A percentile compares a stretch with the other conserved stretches of the same genome.
These are phyloP conservation scores for Eragrostis nindensis DNA, from an alignment of 176 grass and related monocot genomes.

Conservation along the genomic window DNA sequence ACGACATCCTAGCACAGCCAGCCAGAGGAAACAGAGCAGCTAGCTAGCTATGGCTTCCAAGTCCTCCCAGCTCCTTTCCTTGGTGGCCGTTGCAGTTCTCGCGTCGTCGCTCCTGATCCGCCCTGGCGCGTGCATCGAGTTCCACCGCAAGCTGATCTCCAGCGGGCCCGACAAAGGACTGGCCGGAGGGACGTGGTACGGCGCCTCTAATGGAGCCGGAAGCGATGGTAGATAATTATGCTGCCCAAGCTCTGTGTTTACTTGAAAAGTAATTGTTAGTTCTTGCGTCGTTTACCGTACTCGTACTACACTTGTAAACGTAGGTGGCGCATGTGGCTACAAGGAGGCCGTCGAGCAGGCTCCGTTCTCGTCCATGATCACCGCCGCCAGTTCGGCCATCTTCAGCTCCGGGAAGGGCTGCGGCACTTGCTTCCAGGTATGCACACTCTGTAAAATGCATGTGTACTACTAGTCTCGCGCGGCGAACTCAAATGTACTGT, in stretches of 20 bases:
- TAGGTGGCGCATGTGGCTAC: constrained; percentile 78
- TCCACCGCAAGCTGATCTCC: constrained; percentile 64
- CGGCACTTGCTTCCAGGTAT: constrained; percentile 63
- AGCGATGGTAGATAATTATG: constrained; percentile 59
- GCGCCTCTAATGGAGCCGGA: constrained; percentile 57
- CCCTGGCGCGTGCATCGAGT: constrained; percentile 35
- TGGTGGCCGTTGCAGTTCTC: constrained; percentile 5
- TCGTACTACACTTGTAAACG: not conserved
- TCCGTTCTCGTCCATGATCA: constrained; percentile 71
- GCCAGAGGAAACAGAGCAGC: not conserved
- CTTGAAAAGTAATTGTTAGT: not conserved
- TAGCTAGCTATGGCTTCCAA: constrained; percentile 42
- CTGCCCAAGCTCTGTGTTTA: not conserved
- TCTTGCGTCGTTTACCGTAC: not conserved
- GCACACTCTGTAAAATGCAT: not conserved
- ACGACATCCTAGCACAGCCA: not conserved
- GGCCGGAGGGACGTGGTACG: constrained; percentile 76
- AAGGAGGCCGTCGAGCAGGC: constrained; percentile 46
- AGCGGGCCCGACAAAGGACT: constrained; percentile 41
- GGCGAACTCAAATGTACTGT: not conserved
- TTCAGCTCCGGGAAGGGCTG: constrained; percentile 61
- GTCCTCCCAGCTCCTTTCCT: constrained; percentile 6
- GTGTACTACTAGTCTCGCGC: not conserved
- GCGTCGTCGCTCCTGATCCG: constrained; percentile 12
- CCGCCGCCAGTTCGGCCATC: constrained; percentile 57